A percentile compares a stretch with the other conserved stretches of the same genome.
These are phyloP conservation scores for Croton laevigatus DNA, from an alignment of 441 rosid genomes.

Conservation along the genomic window DNA sequence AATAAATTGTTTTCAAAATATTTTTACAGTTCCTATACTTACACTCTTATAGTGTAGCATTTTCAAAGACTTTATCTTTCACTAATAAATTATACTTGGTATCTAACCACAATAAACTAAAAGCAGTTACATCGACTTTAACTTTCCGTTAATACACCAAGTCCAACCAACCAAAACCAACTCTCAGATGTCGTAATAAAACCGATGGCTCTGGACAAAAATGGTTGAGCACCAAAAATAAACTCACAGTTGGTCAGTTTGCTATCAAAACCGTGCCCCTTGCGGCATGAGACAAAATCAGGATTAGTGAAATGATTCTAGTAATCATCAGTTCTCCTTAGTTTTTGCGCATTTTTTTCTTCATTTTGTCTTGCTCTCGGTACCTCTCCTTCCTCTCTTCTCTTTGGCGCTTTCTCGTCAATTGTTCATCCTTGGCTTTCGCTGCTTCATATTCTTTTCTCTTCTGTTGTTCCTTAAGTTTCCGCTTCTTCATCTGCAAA, in stretches of 20 bases:
- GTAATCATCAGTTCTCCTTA: conserved; percentile 31
- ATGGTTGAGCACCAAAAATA: not conserved
- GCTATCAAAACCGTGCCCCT: not conserved
- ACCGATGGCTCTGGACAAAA: not conserved
- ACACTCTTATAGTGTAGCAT: too few species aligned
- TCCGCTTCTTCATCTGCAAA: conserved; percentile 63
- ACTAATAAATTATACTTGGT: too few species aligned
- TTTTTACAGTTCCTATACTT: too few species aligned
- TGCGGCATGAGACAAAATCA: not conserved
- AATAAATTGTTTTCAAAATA: too few species aligned
- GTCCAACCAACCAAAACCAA: too few species aligned
- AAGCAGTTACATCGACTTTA: too few species aligned
- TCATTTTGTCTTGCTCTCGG: conserved; percentile 56
- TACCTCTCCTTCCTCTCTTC: conserved; percentile 78
- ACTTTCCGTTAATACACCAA: too few species aligned
- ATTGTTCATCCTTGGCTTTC: conserved; percentile 66
- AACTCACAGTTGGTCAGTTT: not conserved
- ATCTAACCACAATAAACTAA: too few species aligned
- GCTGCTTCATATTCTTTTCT: conserved; percentile 46
- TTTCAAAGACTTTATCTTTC: too few species aligned
- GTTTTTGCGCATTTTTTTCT: conserved; percentile 49
- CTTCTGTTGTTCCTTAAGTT: conserved; percentile 55
- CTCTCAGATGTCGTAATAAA: too few species aligned
- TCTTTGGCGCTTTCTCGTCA: conserved; percentile 64
- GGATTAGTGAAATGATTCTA: not conserved